Conservation (phyloP, 2,329 filamentous ascomycete species). For the Tolypocladium inflatum region DNA sequence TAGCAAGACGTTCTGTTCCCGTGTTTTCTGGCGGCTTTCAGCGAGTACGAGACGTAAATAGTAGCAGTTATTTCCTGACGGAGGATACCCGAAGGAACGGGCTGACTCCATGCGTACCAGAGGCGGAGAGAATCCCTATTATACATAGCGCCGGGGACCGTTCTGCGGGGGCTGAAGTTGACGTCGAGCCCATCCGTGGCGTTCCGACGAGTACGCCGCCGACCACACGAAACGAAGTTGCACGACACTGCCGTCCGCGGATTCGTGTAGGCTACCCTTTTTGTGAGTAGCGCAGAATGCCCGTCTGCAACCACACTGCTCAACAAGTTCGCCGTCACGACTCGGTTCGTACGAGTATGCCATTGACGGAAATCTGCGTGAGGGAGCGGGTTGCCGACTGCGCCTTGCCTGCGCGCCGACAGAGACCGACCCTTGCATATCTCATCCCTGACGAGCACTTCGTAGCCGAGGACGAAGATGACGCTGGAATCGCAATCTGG, state of each 20-base stretch:
- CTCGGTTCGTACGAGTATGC: background rate
- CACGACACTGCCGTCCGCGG: background rate
- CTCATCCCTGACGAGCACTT: background rate
- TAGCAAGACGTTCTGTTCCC: background rate
- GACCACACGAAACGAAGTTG: background rate
- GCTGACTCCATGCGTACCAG: background rate
- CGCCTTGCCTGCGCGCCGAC: background rate
- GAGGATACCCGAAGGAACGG: background rate
- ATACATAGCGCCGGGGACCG: background rate
- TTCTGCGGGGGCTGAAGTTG: background rate
- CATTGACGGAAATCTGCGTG: background rate
- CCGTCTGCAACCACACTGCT: background rate
- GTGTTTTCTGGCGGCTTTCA: background rate
- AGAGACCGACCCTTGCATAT: background rate
- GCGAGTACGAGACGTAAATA: too few relatives aligned
- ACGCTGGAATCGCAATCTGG: background rate
- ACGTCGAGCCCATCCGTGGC: background rate
- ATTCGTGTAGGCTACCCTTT: background rate
- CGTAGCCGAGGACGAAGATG: background rate
- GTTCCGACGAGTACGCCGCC: background rate
- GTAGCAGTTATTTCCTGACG: background rate
- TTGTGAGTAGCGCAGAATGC: background rate
- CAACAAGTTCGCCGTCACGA: background rate
- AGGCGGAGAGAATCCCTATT: background rate
- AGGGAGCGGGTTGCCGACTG: background rate